phyloP scores from a whole-genome alignment of 1,284 basidiomycete genomes.

The Golubevia pallescens region DNA sequence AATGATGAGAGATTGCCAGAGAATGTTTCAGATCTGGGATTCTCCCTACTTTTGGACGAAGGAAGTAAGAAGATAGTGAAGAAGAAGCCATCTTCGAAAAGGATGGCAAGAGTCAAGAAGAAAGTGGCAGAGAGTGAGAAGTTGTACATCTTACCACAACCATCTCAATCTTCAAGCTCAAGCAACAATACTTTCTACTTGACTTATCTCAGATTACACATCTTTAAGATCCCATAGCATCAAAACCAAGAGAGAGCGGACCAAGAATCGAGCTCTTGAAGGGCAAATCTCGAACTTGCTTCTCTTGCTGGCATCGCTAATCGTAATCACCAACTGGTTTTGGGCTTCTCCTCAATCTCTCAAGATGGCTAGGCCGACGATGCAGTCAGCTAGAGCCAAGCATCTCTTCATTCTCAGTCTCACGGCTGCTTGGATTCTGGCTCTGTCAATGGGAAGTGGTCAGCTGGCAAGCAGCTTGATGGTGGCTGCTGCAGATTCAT shows the following conservation, averaged over 20 bases:
- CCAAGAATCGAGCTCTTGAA: too few relatives aligned
- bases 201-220: too few relatives aligned
- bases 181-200: too few relatives aligned
- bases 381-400: not conserved
- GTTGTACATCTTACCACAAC: too few relatives aligned
- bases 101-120: not conserved
- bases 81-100: not conserved
- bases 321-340: too few relatives aligned
- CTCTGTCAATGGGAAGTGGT: not conserved
- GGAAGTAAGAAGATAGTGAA: not conserved
- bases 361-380: not conserved
- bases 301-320: too few relatives aligned
- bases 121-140: not conserved
- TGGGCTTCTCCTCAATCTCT: too few relatives aligned
- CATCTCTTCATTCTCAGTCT: not conserved
- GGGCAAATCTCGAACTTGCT: too few relatives aligned
- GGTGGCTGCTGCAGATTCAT: not conserved
- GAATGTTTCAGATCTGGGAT: not conserved
- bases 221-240: too few relatives aligned
- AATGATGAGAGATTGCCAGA: not conserved
- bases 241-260: too few relatives aligned
- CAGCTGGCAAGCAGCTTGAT: not conserved
- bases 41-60: not conserved
- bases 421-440: not conserved
- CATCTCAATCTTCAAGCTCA: too few relatives aligned